Evolutionary conservation across 257 asterid species (phyloP).

Genomic region (Plectranthus barbatus): DNA sequence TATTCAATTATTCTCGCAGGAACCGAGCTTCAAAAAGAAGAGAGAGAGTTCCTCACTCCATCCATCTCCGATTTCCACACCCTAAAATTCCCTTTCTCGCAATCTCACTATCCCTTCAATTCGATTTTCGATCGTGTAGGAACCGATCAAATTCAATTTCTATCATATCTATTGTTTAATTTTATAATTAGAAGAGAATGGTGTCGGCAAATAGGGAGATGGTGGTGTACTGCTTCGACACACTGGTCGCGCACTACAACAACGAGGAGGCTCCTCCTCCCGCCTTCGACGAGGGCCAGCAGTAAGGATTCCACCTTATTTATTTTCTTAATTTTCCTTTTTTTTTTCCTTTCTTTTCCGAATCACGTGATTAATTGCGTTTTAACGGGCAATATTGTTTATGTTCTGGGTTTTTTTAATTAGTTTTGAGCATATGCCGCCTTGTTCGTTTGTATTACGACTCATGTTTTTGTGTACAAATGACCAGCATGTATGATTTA

Average conservation of each 20-base stretch:
- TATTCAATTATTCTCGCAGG: constrained; percentile 11
- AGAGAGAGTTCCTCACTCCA: constrained; percentile 21
- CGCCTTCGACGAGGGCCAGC: constrained; percentile 88
- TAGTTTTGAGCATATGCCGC: not conserved
- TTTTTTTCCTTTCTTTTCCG: not conserved
- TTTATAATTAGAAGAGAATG: constrained; percentile 25
- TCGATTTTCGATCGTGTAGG: constrained; percentile 3
- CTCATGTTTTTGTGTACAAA: not conserved
- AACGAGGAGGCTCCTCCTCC: constrained; percentile 75
- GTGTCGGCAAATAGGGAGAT: constrained; percentile 94
- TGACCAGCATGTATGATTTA: not conserved
- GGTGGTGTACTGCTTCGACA: constrained; percentile 93
- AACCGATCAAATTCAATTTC: constrained; percentile 13
- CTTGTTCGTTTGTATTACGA: not conserved
- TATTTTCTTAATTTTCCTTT: not conserved
- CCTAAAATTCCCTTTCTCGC: not conserved
- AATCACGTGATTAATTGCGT: not conserved
- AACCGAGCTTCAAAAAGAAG: not conserved
- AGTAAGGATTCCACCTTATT: constrained; percentile 32
- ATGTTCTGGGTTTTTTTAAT: not conserved
- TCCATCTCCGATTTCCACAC: constrained; percentile 16
- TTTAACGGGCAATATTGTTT: not conserved
- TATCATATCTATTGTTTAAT: not conserved
- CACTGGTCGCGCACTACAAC: constrained; percentile 87
- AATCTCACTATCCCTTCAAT: not conserved